Conservation (phyloP, 257 asterid genomes). For the Capsicum rhomboideum region DNA sequence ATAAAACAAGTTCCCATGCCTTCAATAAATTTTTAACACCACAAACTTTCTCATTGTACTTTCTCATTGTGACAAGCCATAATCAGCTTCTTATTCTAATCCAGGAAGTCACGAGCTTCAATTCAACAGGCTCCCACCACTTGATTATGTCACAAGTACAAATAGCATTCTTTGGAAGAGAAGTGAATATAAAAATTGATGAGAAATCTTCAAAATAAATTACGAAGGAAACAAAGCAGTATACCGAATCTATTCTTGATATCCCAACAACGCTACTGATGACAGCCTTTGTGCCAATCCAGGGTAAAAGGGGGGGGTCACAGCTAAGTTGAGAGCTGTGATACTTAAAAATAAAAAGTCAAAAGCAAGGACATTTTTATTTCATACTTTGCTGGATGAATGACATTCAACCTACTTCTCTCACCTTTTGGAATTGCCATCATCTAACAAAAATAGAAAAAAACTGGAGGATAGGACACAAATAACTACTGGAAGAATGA, state of each 20-base stretch:
- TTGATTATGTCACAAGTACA: background rate
- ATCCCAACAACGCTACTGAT: background rate
- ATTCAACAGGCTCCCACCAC: background rate
- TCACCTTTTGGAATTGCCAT: background rate
- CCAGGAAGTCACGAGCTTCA: background rate
- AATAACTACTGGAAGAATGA: background rate
- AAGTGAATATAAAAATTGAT: background rate
- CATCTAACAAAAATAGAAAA: background rate
- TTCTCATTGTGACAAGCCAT: background rate
- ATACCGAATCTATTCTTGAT: background rate
- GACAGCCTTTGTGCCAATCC: background rate
- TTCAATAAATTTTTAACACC: background rate
- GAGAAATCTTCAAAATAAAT: background rate
- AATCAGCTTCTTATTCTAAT: background rate
- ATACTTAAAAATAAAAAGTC: background rate
- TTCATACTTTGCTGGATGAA: background rate
- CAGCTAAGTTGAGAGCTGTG: background rate
- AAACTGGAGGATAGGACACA: background rate
- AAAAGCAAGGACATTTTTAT: background rate
- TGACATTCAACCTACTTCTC: background rate
- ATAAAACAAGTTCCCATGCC: background rate
- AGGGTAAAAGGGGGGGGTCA: background rate
- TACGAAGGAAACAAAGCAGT: background rate
- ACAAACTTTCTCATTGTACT: background rate
- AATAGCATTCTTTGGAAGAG: background rate